Percentiles rank a stretch among this genome's conserved stretches.
phyloP scores from a whole-genome alignment of 768 basidiomycete genomes.

The Pilatotrama ljubarskyi region DNA sequence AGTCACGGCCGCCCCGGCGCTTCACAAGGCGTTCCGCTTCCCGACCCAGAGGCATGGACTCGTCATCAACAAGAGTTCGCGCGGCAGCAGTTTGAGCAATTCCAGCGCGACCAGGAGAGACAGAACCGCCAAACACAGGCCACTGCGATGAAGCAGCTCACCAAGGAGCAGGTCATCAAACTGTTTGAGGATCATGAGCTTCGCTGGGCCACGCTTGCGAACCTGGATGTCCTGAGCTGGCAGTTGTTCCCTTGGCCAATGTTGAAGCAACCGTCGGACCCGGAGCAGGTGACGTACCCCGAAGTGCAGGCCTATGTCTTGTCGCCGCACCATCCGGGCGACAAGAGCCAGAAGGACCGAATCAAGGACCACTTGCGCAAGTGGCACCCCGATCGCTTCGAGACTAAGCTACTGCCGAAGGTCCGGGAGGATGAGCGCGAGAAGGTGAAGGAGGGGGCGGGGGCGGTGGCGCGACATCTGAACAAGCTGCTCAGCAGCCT shows the following conservation, averaged over 20 bases:
- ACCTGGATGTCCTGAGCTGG: conserved; percentile 52
- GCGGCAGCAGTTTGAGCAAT: conserved; percentile 66
- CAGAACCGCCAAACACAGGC: conserved; percentile 47
- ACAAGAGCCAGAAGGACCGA: conserved; percentile 62
- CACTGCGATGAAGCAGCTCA: conserved; percentile 43
- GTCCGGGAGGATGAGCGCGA: conserved; percentile 65
- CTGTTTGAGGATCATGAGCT: conserved; percentile 63
- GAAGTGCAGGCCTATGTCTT: conserved; percentile 64
- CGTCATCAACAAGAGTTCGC: conserved; percentile 65
- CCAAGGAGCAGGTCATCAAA: conserved; percentile 56
- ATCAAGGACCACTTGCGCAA: conserved; percentile 71
- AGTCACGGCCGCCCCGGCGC: conserved; percentile 1
- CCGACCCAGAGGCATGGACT: conserved; percentile 54
- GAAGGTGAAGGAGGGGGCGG: conserved; percentile 71
- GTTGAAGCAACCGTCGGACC: conserved; percentile 52
- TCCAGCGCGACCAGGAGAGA: conserved; percentile 66
- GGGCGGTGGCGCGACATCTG: conserved; percentile 66
- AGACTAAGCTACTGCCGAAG: conserved; percentile 63
- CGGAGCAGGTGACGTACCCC: conserved; percentile 60
- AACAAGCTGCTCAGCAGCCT: conserved; percentile 56
- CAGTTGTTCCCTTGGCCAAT: conserved; percentile 75
- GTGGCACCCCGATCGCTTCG: conserved; percentile 87
- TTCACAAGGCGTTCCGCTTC: conserved; percentile 21
- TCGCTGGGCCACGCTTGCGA: conserved; percentile 52
- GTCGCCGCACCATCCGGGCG: conserved; percentile 55